Evolutionary conservation across 176 grass and related monocot species (phyloP), one percentile per base, ranked within the genome.

Genomic region (Saccharum spontaneum): DNA sequence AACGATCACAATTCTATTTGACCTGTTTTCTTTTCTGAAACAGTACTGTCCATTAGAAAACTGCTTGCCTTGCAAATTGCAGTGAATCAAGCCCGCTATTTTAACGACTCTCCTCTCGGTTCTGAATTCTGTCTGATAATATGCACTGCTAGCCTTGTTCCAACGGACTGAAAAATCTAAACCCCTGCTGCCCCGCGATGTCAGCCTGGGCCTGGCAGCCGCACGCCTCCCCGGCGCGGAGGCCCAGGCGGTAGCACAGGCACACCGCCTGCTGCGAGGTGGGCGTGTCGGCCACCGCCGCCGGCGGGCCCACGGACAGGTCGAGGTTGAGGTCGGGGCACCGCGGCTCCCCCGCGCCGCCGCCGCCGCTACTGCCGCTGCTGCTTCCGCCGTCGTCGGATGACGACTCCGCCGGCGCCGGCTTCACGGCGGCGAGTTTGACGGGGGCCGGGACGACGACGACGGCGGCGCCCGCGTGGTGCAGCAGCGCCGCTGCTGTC

Each of bases 261-360:
- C 94, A 97, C 66, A 97, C 80, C 24, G 41, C 20, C 33, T 24
- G 14, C n/a, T 61, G 64, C 62, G 79, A 78, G 3, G 89, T 90
- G 9, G 91, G 86, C n/a, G 91, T 89, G n/a, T 79, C 85, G 10
- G 34, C 79, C n/a, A 69, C 75, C 28, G 73, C 18, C 8, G 94
- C 23, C 67, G 84, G 26, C 8, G 69, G 87, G 22, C 94, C 89
- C 7, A 94, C 91, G 0, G 92, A 94, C n/a, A 94, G 94, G 72
- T 94, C 92, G 7, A 59, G 54, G 76, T 94, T 88, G 46, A 97
- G 90, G 84, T 97, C 94, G 13, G 94, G 94, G 83, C 90, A 90
- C 67, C 94, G 92, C 49, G 85, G 84, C 75, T 92, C 91, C 8
- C 64, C 87, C 43, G 88, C 82, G 18, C 84, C 66, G 3, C 3